These are phyloP conservation scores for Uronychia setigera DNA, from an alignment of 73 alveolate genomes.

Conservation along the genomic window DNA sequence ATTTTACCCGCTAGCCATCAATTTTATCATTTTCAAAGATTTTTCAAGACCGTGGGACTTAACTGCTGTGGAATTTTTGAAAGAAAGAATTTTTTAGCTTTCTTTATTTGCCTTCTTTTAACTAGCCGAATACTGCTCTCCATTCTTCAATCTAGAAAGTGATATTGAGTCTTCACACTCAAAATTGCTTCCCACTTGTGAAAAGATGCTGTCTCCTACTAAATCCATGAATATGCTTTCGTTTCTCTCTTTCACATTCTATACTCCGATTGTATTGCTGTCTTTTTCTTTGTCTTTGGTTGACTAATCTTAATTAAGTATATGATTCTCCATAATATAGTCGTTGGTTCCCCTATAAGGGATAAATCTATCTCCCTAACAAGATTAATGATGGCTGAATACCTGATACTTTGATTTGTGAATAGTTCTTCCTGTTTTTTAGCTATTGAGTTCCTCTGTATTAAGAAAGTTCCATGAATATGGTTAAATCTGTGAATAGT, in stretches of 20 bases:
- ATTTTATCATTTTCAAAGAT: not conserved
- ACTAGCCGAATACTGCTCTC: too few relatives aligned
- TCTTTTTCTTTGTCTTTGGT: slow-evolving; percentile 3
- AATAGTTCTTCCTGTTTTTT: too few relatives aligned
- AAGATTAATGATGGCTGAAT: too few relatives aligned
- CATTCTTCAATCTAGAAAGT: too few relatives aligned
- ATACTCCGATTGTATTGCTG: not conserved
- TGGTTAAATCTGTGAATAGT: too few relatives aligned
- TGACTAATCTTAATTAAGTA: not conserved
- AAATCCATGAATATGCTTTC: not conserved
- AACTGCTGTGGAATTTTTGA: not conserved
- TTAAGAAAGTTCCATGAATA: too few relatives aligned
- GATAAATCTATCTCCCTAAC: slow-evolving; percentile 20
- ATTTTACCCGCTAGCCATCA: not conserved
- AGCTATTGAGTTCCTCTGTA: too few relatives aligned
- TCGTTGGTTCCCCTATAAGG: slow-evolving; percentile 19
- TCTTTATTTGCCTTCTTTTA: too few relatives aligned
- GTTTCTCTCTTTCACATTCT: not conserved
- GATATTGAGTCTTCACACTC: too few relatives aligned
- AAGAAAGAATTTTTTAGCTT: not conserved
- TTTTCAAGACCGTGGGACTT: not conserved
- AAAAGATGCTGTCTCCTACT: not conserved
- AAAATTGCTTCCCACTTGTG: not conserved
- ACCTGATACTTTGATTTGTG: too few relatives aligned
- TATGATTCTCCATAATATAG: slow-evolving; percentile 2